A percentile compares a stretch with the other conserved stretches of the same genome.
Conservation (phyloP, 78 protist genomes). For the Cavenderia fasciculata region DNA sequence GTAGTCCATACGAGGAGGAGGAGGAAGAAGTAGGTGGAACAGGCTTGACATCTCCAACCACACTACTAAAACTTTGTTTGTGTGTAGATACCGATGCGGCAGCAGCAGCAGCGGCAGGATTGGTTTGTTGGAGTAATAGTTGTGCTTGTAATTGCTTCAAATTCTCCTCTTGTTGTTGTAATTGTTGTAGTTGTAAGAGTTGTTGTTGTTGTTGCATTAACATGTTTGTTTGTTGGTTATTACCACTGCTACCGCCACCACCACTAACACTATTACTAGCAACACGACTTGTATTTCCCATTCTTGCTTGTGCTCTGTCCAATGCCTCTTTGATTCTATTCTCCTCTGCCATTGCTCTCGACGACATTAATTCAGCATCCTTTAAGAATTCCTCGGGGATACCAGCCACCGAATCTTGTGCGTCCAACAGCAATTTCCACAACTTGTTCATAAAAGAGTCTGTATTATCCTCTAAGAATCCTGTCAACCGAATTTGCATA, state of each 20-base stretch:
- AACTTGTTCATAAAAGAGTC: constrained; percentile 82
- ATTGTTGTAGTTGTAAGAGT: too few relatives aligned
- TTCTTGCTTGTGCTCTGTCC: constrained; percentile 22
- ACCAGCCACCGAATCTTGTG: constrained; percentile 73
- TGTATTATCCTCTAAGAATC: constrained; percentile 84
- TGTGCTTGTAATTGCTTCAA: too few relatives aligned
- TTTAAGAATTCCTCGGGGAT: constrained; percentile 77
- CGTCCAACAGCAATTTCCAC: constrained; percentile 81
- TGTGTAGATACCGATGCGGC: background rate
- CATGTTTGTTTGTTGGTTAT: too few relatives aligned
- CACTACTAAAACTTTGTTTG: too few relatives aligned
- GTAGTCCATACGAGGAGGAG: background rate
- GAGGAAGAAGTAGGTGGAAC: background rate
- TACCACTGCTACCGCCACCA: too few relatives aligned
- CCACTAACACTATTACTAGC: too few relatives aligned
- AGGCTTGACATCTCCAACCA: background rate
- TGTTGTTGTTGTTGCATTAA: background rate
- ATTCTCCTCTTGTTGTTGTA: too few relatives aligned
- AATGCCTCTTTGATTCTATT: constrained; percentile 52
- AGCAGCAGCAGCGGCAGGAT: background rate
- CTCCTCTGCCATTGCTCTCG: constrained; percentile 64
- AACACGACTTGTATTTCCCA: constrained; percentile 33
- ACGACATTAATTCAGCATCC: constrained; percentile 57
- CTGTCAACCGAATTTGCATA: constrained; percentile 88
- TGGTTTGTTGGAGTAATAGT: too few relatives aligned